Conservation (phyloP, 352 stramenopile species). For the Peronosclerospora sorghi region DNA sequence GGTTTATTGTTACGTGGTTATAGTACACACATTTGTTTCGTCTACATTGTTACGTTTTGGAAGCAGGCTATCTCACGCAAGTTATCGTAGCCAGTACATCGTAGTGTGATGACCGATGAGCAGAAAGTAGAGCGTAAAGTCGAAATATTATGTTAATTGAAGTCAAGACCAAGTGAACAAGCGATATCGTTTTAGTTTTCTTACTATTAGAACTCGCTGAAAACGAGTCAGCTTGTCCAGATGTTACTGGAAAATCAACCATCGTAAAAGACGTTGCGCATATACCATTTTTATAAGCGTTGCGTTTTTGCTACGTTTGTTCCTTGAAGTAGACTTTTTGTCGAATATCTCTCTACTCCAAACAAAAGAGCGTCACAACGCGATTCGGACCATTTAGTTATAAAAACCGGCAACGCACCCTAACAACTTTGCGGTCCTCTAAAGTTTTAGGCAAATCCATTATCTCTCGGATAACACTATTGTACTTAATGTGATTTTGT, state of each 20-base stretch:
- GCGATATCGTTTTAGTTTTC: too few species aligned
- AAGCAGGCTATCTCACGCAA: too few species aligned
- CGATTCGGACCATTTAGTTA: neutral
- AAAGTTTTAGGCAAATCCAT: slow-evolving; percentile 67
- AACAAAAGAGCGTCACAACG: slow-evolving; percentile 5
- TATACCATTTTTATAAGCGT: slow-evolving; percentile 61
- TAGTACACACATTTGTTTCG: too few species aligned
- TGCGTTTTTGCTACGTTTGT: slow-evolving; percentile 76
- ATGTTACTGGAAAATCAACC: too few species aligned
- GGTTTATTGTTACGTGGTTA: slow-evolving; percentile 18
- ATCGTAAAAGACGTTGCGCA: slow-evolving; percentile 65
- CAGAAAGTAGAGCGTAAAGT: slow-evolving; percentile 8
- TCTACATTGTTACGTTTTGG: too few species aligned
- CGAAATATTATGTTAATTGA: too few species aligned
- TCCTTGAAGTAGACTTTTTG: slow-evolving; percentile 67
- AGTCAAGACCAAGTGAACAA: too few species aligned
- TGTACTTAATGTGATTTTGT: slow-evolving; percentile 84
- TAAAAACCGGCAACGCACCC: slow-evolving; percentile 27
- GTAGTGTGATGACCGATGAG: too few species aligned
- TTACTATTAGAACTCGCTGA: too few species aligned
- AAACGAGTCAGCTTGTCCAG: too few species aligned
- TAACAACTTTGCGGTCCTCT: slow-evolving; percentile 59
- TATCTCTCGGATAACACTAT: slow-evolving; percentile 64
- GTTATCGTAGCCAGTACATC: too few species aligned
- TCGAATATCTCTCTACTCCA: slow-evolving; percentile 56